Base-by-base conservation (phyloP, 1,284 basidiomycete genomes). In the Rhodotorula sp. region DNA sequence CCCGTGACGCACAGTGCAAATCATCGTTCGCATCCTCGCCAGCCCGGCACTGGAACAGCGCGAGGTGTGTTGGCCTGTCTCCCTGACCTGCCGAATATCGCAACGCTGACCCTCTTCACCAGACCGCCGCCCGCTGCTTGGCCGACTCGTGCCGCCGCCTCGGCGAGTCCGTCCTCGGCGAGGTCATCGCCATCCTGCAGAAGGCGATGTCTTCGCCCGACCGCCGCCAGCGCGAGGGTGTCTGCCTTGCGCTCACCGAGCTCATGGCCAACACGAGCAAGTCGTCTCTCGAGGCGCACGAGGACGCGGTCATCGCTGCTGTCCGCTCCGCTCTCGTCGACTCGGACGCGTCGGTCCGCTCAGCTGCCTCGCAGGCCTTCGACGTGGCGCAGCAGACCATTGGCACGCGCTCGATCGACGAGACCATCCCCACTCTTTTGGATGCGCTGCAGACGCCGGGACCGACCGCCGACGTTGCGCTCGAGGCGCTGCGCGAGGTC, bases 141-240 rank as follows among this genome's bases (percentile, higher is more conserved):
- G 87, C 88, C 41, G 97, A 99, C 80, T 82, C 98, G 3, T 97
- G 93, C 81, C 90, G 91, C 82, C 99, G 98, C 83, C 95, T 97
- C 77, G 96, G 97, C 57, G 97, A 99, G 81, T 90, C 90, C 72
- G 90, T 97, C 70, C 81, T 99, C 64, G 89, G 88, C 53, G 94
- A 96, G 78, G 89, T 79, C 53, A 76, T 79, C 21, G 64, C 71
- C 25, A 79, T 78, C 44, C 63, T 79, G 12, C 74, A 74, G 57
- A 66, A 73, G 59, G 78, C 78, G 16, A 78, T 79, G 62, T 83
- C 84, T 1, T 93, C 92, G 0, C 84, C 86, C 7, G 90, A 93
- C 80, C 81, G 89, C 17, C 86, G 87, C 67, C 91, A 90, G 48
- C 86, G 94, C 72, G 90, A 93, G 80, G 95, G 96, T 69, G 93